Evolutionary conservation across 768 basidiomycete species (phyloP), one percentile per base, ranked within the genome.

Genomic region (Thelephora ganbajun): DNA sequence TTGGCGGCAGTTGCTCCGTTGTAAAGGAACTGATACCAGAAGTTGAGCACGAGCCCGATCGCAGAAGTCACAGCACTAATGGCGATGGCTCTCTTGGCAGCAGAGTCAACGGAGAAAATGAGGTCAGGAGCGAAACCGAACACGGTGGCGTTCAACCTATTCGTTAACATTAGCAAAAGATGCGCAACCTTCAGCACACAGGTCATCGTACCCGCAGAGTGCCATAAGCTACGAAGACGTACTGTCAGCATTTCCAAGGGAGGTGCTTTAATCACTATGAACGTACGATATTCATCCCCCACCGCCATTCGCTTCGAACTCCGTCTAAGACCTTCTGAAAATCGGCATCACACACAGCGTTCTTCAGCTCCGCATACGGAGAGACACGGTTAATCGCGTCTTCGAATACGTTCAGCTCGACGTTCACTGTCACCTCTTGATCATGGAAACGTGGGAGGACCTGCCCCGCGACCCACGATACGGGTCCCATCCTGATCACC

Each of bases 1-100:
- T 72, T 77, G 0, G 61, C 53, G 0, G 71, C 52, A 47, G 73
- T 69, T 3, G 65, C 69, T 61, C 76, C 76, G 51, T 65, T 70
- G 58, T 85, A 87, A 2, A 67, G 64, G 4, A 86, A 61, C 18
- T 83, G 59, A 59, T 83, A 78, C 79, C 80, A 85, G 0, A 74
- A 71, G 44, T 76, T 75, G 47, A 72, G 70, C 5, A 73, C 63
- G 45, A 84, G 72, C 1, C 83, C 84, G 14, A 85, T 66, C 0
- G 78, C 82, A 0, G 81, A 77, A 5, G 76, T 65, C 13, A 79
- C 63, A 33, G 73, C 74, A 20, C 75, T 77, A 0, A 77, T 62
- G 0, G 78, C 76, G 19, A 85, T 71, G 0, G 77, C 71, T 39
- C 62, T 62, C 30, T 64, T 63, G 2, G 80, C 72, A 19, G 74